Conservation (phyloP, 805 yeast species). For the Candida succiphila region DNA sequence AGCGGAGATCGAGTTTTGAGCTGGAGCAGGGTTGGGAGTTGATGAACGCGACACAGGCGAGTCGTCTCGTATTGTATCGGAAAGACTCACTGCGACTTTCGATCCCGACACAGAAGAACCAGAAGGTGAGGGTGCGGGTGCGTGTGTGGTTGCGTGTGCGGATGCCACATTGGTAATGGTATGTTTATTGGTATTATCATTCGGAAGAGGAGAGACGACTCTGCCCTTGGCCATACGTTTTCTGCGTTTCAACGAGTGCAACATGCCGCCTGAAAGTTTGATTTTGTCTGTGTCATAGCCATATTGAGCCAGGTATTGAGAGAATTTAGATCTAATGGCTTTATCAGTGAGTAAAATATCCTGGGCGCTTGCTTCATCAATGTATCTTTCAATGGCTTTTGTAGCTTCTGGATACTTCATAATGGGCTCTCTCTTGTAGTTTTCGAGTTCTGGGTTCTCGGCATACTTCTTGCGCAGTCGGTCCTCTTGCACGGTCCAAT, state of each 20-base stretch:
- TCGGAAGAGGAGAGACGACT: no score
- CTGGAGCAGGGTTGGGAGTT: no score
- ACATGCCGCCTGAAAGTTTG: slow-evolving; percentile 23
- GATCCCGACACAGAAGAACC: no score
- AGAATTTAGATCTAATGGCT: slow-evolving; percentile 12
- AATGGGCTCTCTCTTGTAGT: slow-evolving; percentile 21
- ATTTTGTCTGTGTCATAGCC: slow-evolving; percentile 15
- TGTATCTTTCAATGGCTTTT: slow-evolving; percentile 18
- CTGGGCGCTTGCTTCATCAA: slow-evolving; percentile 7
- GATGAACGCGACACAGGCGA: no score
- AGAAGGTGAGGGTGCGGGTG: no score
- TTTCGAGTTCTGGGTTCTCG: slow-evolving; percentile 17
- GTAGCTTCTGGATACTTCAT: slow-evolving; percentile 24
- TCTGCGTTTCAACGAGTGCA: slow-evolving; percentile 22
- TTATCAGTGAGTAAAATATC: slow-evolving; percentile 18
- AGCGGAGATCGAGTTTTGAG: no score
- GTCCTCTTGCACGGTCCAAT: slow-evolving; percentile 20
- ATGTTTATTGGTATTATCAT: no score
- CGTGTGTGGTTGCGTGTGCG: no score
- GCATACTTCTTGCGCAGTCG: slow-evolving; percentile 12
- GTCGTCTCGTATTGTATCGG: no score
- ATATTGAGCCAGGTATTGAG: slow-evolving; percentile 7
- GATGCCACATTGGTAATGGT: no score
- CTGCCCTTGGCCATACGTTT: no score
- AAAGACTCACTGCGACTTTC: no score